A percentile compares a stretch with the other conserved stretches of the same genome.
Conservation (phyloP, 192 early-diverging fungal genomes). For the Coemansia brasiliensis region DNA sequence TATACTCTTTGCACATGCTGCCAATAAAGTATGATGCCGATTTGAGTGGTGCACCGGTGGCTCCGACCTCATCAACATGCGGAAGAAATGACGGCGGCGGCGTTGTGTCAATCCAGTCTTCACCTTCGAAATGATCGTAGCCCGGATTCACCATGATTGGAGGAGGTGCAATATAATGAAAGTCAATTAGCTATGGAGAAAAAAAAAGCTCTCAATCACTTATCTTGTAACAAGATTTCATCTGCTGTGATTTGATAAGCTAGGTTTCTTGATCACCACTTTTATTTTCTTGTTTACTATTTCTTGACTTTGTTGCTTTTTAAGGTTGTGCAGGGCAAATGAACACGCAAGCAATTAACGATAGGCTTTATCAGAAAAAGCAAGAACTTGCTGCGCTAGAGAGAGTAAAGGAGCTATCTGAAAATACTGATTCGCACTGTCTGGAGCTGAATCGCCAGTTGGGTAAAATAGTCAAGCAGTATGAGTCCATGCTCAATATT, state of each 20-base stretch:
- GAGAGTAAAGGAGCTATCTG: slow-evolving; percentile 39
- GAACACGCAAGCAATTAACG: slow-evolving; percentile 45
- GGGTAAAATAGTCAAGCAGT: slow-evolving; percentile 47
- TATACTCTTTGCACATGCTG: slow-evolving; percentile 85
- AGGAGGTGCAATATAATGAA: no score
- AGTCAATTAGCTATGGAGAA: background rate
- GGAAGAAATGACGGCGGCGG: slow-evolving; percentile 71
- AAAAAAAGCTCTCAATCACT: background rate
- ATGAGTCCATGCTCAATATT: slow-evolving; percentile 41
- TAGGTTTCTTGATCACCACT: background rate
- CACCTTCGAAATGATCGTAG: slow-evolving; percentile 47
- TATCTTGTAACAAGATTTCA: background rate
- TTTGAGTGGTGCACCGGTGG: slow-evolving; percentile 86
- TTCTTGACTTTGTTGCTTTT: background rate
- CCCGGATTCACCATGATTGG: slow-evolving; percentile 41
- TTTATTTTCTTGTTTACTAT: slow-evolving; percentile 1
- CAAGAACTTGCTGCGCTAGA: slow-evolving; percentile 51
- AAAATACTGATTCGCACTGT: slow-evolving; percentile 49
- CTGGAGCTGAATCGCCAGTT: slow-evolving; percentile 54
- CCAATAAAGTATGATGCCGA: slow-evolving; percentile 93
- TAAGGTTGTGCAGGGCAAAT: no score
- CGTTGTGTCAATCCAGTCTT: slow-evolving; percentile 80
- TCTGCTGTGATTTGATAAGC: background rate
- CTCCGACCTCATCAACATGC: slow-evolving; percentile 83
- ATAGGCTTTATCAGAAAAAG: slow-evolving; percentile 46